Evolutionary conservation across 139 green algal species (phyloP), one percentile per base, ranked within the genome.

Genomic region (Chlamydomonas applanata): DNA sequence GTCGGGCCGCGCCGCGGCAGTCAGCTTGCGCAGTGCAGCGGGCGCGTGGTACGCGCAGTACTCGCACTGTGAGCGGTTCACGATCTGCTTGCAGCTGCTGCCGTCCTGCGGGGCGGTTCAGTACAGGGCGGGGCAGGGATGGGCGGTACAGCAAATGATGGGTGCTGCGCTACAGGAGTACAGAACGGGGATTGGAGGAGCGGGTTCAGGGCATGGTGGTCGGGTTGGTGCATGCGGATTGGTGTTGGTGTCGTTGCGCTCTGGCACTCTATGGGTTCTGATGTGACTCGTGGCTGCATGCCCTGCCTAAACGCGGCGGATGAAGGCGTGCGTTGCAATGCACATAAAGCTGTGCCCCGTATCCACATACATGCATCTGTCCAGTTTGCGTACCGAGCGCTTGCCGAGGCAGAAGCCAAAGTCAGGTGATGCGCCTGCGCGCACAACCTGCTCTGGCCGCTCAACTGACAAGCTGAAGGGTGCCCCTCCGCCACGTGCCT

Each of bases 11-110:
- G 40, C 40, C 2, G 25, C 14, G 2, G 7, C n/a, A 11, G 24
- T 62, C 25, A 73, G 46, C 67, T 73, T 46, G 40, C 25, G 60
- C 25, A 73, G 67, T 2, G 67, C 67, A 13, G 27, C 34, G 5
- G 27, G 22, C 0, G 76, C 76, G 29, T 82, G 76, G 76, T 82
- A 78, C 29, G 54, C 46, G 68, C 78, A 84, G 73, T 74, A 84
- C 73, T 84, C 78, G 52, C 78, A 84, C 20, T 65, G 25, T 60
- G n/a, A 74, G 35, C 63, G 69, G 78, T 80, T 80, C 29, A 84
- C 32, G 14, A 73, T 44, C 4, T 60, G 40, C 3, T 34, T 72
- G 73, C 78, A 84, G 35, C 60, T 60, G 14, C 49, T 56, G 35
- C 78, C 78, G 40, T 84, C 78, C 78, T 83, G 78, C 3, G 3